Percentiles rank a stretch among this genome's conserved stretches.
Conservation (phyloP, 371 early-diverging fungal genomes). For the Mortierella sp. region DNA sequence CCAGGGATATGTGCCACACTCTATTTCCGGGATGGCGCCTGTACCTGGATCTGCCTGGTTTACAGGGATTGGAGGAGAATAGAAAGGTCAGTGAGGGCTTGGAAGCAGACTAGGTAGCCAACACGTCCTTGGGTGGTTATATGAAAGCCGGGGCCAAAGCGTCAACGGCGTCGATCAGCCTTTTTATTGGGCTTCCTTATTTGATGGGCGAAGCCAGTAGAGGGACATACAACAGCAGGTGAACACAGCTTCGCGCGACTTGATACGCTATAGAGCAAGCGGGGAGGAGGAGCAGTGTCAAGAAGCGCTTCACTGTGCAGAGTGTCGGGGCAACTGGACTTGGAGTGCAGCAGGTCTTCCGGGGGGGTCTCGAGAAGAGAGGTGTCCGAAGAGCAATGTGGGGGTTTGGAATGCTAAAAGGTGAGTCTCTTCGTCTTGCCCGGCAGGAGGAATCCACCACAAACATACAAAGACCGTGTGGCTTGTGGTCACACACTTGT, state of each 20-base stretch:
- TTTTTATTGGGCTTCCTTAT: not conserved
- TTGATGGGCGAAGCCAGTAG: conserved; percentile 1
- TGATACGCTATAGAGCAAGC: not conserved
- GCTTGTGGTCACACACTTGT: no score
- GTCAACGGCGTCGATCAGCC: not conserved
- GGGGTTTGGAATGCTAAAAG: not conserved
- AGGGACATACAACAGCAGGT: not conserved
- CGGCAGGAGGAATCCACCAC: no score
- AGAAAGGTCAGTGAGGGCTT: not conserved
- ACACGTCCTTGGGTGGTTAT: not conserved
- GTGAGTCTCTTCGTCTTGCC: not conserved
- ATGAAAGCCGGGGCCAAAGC: not conserved
- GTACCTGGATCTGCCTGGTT: conserved; percentile 5
- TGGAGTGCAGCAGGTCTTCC: not conserved
- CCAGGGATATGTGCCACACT: not conserved
- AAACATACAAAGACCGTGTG: not conserved
- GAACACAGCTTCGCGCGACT: not conserved
- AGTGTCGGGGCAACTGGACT: not conserved
- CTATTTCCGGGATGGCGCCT: conserved; percentile 5
- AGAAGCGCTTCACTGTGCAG: not conserved
- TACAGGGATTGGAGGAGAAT: not conserved
- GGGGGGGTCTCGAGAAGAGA: not conserved
- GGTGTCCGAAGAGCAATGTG: not conserved
- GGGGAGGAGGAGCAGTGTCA: not conserved
- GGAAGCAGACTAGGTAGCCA: not conserved